Evolutionary conservation across 345 rosid species (phyloP).

Genomic region (Linum tenue): DNA sequence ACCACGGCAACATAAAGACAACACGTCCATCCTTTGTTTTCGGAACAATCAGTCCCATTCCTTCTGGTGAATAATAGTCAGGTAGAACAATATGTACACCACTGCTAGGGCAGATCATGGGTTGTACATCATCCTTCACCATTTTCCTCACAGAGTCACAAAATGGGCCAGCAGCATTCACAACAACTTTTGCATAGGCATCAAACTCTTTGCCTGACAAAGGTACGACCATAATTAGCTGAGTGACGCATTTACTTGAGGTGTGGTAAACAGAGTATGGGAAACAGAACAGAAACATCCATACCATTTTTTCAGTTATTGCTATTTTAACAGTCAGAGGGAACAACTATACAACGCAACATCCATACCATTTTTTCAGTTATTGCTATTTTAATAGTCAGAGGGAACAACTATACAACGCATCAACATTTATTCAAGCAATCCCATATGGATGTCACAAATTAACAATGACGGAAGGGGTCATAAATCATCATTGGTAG

Average conservation of each 20-base stretch:
- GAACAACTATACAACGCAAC: no score
- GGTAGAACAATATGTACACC: constrained; percentile 93
- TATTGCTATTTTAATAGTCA: no score
- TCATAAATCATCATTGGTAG: no score
- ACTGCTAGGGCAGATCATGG: constrained; percentile 93
- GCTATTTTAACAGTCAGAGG: no score
- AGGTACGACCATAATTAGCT: constrained; percentile 10
- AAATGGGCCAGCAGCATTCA: constrained; percentile 95
- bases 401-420: no score
- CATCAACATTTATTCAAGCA: no score
- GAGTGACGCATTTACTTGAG: background rate
- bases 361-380: no score
- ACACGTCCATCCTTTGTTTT: constrained; percentile 99
- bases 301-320: no score
- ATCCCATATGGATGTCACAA: no score
- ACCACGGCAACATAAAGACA: constrained; percentile 94
- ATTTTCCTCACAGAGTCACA: constrained; percentile 85
- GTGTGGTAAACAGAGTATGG: no score
- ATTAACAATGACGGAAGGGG: no score
- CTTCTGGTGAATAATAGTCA: constrained; percentile 97
- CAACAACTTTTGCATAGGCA: constrained; percentile 75
- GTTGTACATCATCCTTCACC: constrained; percentile 52
- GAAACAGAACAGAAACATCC: no score
- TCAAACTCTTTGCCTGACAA: constrained; percentile 70
- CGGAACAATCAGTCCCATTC: constrained; percentile 99